phyloP scores from a whole-genome alignment of 2,329 filamentous ascomycete species.

The Diaporthe longicolla region DNA sequence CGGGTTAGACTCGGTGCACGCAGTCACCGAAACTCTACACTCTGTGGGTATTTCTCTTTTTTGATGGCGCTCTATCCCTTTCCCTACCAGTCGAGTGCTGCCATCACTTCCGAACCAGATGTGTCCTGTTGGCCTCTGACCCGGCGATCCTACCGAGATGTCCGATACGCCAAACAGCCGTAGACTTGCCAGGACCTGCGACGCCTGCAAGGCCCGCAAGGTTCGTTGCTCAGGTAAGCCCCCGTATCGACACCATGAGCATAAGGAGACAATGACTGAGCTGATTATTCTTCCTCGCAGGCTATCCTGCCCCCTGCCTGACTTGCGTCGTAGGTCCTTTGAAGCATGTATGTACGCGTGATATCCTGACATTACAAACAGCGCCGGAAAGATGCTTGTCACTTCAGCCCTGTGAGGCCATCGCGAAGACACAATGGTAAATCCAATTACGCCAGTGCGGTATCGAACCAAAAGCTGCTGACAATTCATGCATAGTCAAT shows the following conservation, averaged over 20 bases:
- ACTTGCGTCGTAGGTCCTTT: constrained; percentile 48
- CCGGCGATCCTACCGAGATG: not conserved
- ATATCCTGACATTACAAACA: constrained; percentile 19
- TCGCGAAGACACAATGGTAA: constrained; percentile 36
- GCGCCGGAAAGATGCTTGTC: constrained; percentile 43
- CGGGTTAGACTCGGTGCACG: not conserved
- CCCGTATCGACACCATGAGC: constrained; percentile 5
- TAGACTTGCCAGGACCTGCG: constrained; percentile 50
- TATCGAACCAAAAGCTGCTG: not conserved
- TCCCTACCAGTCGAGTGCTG: not conserved
- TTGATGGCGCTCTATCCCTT: not conserved
- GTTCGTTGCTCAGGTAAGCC: constrained; percentile 53
- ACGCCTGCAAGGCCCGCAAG: constrained; percentile 57
- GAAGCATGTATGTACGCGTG: not conserved
- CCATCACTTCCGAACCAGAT: constrained; percentile 3
- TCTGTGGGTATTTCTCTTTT: not conserved
- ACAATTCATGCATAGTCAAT: not conserved
- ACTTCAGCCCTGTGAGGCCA: constrained; percentile 47
- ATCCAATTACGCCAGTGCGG: not conserved
- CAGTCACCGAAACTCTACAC: constrained; percentile 5
- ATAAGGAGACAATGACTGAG: not conserved
- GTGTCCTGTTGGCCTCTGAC: constrained; percentile 2
- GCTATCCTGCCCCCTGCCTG: constrained; percentile 47
- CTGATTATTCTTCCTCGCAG: constrained; percentile 33
- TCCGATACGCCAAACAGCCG: constrained; percentile 22